Base-by-base conservation (phyloP, 164 flowering plant species). In the Amborella trichopoda region DNA sequence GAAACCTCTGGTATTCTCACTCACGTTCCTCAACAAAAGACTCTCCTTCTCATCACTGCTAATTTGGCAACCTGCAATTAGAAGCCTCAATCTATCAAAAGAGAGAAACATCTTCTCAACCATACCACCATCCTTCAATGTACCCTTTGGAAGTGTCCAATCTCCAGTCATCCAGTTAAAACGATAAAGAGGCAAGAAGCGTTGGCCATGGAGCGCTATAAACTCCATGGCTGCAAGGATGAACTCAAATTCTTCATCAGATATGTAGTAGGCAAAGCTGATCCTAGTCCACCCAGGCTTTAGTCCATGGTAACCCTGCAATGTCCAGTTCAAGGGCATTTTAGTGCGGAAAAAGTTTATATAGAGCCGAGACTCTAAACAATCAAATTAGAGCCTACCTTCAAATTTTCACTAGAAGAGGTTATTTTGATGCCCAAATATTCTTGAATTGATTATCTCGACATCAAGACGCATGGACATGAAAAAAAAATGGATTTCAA, bases 201-300 rank as follows among this genome's bases (percentile, higher is more conserved):
- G 46, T 28, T 89, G 80, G 2, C 93, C 95, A 11, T 83, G 73
- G 3, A 36, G 37, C 0, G 86, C 80, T 38, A 83, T 26, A 53
- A 89, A 89, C 48, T 89, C 94, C 2, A 85, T 12, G 12, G 88
- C 88, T 3, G 61, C 65, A 9, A 85, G 53, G 27, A 81, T 73
- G 72, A 75, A 83, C 53, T 85, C 90, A 9, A 80, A 72, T 50
- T 89, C 91, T 30, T 69, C 70, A 1, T 42, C 44, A 2, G 76
- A 63, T 78, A 81, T 78, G 73, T 85, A 83, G 58, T 80, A 85
- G 3, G 89, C 69, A 57, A 89, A 83, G 61, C 91, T 78, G 14
- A 89, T 44, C 58, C 95, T 75, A 1, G 97, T 80, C 97, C 97
- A 85, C 46, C 95, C 94, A 0, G 94, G 95, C 55, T 85, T 89